Base-by-base conservation (phyloP, 345 rosid genomes). In the Leavenworthia alabamica region DNA sequence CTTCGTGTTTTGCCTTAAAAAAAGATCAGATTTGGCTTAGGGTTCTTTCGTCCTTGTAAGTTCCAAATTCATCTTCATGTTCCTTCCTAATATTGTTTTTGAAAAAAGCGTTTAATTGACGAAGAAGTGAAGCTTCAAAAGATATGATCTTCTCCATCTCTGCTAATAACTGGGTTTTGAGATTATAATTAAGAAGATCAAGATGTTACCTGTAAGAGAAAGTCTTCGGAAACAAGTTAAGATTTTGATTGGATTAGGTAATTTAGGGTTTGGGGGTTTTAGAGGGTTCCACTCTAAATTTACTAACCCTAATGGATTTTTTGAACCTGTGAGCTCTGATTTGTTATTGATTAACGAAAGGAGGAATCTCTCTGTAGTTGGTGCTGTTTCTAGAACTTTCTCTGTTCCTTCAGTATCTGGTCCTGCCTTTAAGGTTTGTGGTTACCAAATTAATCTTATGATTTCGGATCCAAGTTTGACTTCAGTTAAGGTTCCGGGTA, bases 381-480 rank as follows among this genome's bases (percentile, higher is more conserved):
- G 85, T 63, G 88, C 89, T 46, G 71, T 92, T 49, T 83, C 93
- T 44, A 78, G 89, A 36, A 71, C 89, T 2, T 72, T 92, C 70
- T 89, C 95, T 4, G 91, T 80, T 61, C 98, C 96, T 13, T 92
- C 95, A 2, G 95, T 92, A 10, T 92, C 96, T 4, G 89, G 98
- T 51, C 95, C 90, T 29, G 70, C 96, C 23, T 81, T 86, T 74
- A 90, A 93, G 78, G 87, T 79, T 46, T 89, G 91, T 72, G 86
- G 96, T 5, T 87, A 93, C 76, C 99, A 93, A 60, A 59, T 84
- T 37, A 89, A 93, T 71, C 79, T 80, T 42, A 75, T 77, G 36
- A 70, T 83, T 35, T 76, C 82, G 47, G 83, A 64, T 2, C 31
- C 74, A 4, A 51, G 74, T 68, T 66, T 72, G 64, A 24, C 56